Evolutionary conservation across 352 stramenopile genomes (phyloP), one percentile per base, ranked within the genome.

Genomic region (Blastocystis sp.): DNA sequence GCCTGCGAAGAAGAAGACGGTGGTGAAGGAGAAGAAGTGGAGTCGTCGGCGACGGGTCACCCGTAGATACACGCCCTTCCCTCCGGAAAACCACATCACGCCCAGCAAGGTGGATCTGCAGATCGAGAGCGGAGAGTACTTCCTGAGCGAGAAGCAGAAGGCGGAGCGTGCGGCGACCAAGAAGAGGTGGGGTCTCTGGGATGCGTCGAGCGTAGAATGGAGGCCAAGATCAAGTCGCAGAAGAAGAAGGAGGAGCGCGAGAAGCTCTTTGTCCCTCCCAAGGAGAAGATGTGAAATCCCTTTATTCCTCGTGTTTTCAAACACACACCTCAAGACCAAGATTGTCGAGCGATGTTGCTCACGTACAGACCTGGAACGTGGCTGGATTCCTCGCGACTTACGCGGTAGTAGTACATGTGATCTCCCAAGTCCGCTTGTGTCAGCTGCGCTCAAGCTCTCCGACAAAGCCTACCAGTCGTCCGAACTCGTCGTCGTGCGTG

Each of bases 71-170:
- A 99, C 96, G 65, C 96, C 96, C 24, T 99, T 99, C 91, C 96
- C 96, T 64, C 96, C 96, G 3, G 92, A 94, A 34, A 96, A 94
- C 71, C 91, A 89, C 53, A 77, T 87, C 27, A 59, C 87, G 69
- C 93, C 93, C 57, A 96, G 91, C 88, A 99, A 99, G 91, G 90
- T 99, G 77, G 96, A 99, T 91, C 90, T 95, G 88, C 94, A 98
- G 90, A 94, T 99, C 78, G 96, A 98, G 88, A 97, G 91, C 54
- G 96, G 96, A 87, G 96, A 99, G 90, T 99, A 98, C 90, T 99
- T 99, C 89, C 93, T 98, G 69, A 97, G 96, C 78, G 94, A 98
- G 88, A 90, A 94, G 54, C 92, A 97, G 88, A 92, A 94, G 75
- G 95, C 97, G 89, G 91, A 96, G 72, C 40, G 61, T 24, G 75